Conservation (phyloP, 345 rosid genomes). For the Pistacia integerrima region DNA sequence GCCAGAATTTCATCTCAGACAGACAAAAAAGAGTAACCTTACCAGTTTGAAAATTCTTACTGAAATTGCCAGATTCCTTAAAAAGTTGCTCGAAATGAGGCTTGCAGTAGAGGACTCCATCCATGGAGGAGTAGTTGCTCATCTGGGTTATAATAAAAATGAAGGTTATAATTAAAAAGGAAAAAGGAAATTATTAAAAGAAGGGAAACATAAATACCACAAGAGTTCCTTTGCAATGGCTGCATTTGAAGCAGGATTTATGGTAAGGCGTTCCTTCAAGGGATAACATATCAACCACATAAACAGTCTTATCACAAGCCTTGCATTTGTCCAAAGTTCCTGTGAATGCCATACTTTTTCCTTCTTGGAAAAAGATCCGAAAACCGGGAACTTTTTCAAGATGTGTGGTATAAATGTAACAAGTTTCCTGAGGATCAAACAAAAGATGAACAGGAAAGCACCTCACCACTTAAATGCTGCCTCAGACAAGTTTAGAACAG, state of each 20-base stretch:
- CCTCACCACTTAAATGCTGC: conserved; percentile 3
- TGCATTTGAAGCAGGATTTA: conserved; percentile 87
- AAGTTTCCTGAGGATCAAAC: conserved; percentile 28
- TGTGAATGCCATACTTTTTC: conserved; percentile 66
- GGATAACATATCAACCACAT: conserved; percentile 82
- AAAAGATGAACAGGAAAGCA: conserved; percentile 17
- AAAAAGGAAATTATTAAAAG: background rate
- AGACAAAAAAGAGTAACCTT: background rate
- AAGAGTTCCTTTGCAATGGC: conserved; percentile 93
- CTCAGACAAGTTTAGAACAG: conserved; percentile 44
- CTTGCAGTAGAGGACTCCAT: conserved; percentile 95
- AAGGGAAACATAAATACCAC: conserved; percentile 37
- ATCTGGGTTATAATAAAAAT: conserved; percentile 42
- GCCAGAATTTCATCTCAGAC: background rate
- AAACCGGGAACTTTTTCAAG: conserved; percentile 15
- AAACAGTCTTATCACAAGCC: conserved; percentile 87
- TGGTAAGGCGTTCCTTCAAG: conserved; percentile 88
- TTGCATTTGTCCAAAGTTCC: conserved; percentile 94
- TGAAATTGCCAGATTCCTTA: conserved; percentile 98
- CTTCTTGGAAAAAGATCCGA: conserved; percentile 8
- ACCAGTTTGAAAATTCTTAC: conserved; percentile 91
- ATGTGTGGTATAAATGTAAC: background rate
- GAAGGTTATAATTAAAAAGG: background rate
- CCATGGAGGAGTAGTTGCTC: conserved; percentile 99
- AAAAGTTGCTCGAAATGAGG: conserved; percentile 96